These are phyloP conservation scores for Cytospora leucostoma DNA, from an alignment of 2,329 filamentous ascomycete genomes.

Conservation along the genomic window DNA sequence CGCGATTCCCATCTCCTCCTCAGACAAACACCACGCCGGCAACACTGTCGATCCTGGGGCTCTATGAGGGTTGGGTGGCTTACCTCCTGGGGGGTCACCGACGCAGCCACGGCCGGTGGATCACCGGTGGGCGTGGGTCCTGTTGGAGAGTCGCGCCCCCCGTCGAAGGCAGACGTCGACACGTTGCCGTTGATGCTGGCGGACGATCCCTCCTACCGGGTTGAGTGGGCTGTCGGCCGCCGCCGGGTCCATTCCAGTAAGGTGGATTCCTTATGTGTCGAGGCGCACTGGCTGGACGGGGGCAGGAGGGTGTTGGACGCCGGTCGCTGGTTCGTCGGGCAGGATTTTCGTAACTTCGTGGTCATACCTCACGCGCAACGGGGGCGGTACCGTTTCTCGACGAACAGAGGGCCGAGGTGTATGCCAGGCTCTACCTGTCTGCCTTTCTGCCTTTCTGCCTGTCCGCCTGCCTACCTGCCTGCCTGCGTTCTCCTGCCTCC, in stretches of 20 bases:
- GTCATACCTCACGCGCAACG: slow-evolving; percentile 49
- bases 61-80: slow-evolving; percentile 72
- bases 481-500: neutral
- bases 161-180: slow-evolving; percentile 62
- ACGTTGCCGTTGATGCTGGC: slow-evolving; percentile 68
- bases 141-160: slow-evolving; percentile 74
- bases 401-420: slow-evolving; percentile 48
- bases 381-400: slow-evolving; percentile 44
- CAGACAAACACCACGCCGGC: slow-evolving; percentile 53
- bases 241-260: slow-evolving; percentile 64
- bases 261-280: slow-evolving; percentile 64
- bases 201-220: slow-evolving; percentile 71
- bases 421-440: neutral
- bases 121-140: slow-evolving; percentile 54
- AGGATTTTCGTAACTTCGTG: slow-evolving; percentile 65
- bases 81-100: slow-evolving; percentile 71
- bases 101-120: slow-evolving; percentile 57
- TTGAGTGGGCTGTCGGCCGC: slow-evolving; percentile 62
- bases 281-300: slow-evolving; percentile 71
- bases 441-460: neutral
- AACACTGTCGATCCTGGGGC: slow-evolving; percentile 71
- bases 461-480: neutral
- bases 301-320: slow-evolving; percentile 59
- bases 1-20: slow-evolving; percentile 67
- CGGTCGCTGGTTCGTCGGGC: slow-evolving; percentile 62